Percentiles rank a stretch among this genome's conserved stretches.
These are phyloP conservation scores for Pseudoneurospora amorphoporcata DNA, from an alignment of 495 filamentous ascomycete genomes.

Conservation along the genomic window DNA sequence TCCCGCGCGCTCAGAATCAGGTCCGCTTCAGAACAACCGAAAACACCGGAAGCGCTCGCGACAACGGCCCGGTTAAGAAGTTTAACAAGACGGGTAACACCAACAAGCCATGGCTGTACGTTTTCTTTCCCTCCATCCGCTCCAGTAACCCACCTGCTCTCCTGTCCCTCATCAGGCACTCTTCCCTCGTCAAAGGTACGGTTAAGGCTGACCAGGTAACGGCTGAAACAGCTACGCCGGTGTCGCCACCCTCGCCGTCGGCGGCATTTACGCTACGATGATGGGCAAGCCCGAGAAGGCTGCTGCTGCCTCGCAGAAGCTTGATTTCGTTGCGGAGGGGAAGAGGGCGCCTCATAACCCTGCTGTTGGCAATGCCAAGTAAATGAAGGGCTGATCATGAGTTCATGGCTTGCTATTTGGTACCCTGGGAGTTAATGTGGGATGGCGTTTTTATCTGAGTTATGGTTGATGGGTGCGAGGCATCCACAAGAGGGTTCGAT, in stretches of 20 bases:
- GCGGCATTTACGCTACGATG: neutral
- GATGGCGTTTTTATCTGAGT: too few relatives aligned
- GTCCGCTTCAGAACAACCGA: neutral
- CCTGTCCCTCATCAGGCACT: neutral
- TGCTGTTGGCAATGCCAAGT: neutral
- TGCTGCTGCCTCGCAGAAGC: neutral
- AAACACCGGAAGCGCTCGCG: neutral
- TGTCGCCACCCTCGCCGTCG: neutral
- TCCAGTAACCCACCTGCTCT: neutral
- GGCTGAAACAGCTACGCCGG: neutral
- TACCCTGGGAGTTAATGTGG: too few relatives aligned
- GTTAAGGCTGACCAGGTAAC: neutral
- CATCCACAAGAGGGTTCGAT: too few relatives aligned
- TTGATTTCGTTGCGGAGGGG: neutral
- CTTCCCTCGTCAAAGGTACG: neutral
- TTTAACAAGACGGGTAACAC: neutral
- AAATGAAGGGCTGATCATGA: neutral
- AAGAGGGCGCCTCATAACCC: neutral
- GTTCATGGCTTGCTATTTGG: too few relatives aligned
- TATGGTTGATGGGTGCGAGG: too few relatives aligned
- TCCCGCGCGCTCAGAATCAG: neutral
- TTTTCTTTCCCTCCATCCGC: neutral
- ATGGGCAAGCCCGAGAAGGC: neutral
- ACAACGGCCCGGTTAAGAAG: neutral
- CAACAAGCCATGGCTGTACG: neutral